These are phyloP conservation scores for Pyronema omphalodes DNA, from an alignment of 495 filamentous ascomycete species.

Conservation along the genomic window DNA sequence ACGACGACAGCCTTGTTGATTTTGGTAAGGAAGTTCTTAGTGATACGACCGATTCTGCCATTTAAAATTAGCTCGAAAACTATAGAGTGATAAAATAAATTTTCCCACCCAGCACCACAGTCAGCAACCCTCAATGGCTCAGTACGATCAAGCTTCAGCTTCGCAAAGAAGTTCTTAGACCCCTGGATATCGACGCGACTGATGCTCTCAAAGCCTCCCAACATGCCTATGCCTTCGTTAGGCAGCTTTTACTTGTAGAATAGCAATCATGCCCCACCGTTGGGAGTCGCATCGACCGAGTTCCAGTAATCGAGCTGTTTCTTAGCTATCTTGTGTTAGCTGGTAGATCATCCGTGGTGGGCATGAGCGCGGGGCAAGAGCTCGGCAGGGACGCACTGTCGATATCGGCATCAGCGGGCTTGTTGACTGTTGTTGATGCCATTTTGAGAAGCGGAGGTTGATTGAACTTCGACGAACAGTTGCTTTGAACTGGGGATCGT, in stretches of 20 bases:
- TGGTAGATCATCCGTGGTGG: neutral
- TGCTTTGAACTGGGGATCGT: too few relatives aligned
- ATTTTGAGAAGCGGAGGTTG: neutral
- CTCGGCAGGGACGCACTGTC: neutral
- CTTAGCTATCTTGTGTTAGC: slow-evolving; percentile 9
- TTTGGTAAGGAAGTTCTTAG: slow-evolving; percentile 29
- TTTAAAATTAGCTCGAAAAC: neutral
- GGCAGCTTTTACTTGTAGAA: neutral
- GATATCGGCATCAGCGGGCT: slow-evolving; percentile 1
- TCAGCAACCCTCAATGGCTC: slow-evolving; percentile 27
- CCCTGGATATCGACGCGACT: slow-evolving; percentile 59
- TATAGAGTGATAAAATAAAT: slow-evolving; percentile 5
- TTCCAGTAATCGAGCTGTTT: slow-evolving; percentile 56
- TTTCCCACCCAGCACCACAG: slow-evolving; percentile 36
- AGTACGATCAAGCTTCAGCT: slow-evolving; percentile 40
- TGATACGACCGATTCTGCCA: slow-evolving; percentile 36
- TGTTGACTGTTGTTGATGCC: neutral
- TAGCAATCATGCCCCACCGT: slow-evolving; percentile 28
- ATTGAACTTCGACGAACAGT: too few relatives aligned
- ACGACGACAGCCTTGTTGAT: slow-evolving; percentile 27
- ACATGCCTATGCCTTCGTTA: slow-evolving; percentile 34
- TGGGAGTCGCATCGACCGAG: slow-evolving; percentile 44
- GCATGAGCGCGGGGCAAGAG: too few relatives aligned
- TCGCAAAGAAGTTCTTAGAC: slow-evolving; percentile 57
- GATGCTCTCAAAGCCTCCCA: slow-evolving; percentile 62